A percentile compares a stretch with the other conserved stretches of the same genome.
phyloP scores from a whole-genome alignment of 257 asterid genomes.

The Leonotis leonurus region DNA sequence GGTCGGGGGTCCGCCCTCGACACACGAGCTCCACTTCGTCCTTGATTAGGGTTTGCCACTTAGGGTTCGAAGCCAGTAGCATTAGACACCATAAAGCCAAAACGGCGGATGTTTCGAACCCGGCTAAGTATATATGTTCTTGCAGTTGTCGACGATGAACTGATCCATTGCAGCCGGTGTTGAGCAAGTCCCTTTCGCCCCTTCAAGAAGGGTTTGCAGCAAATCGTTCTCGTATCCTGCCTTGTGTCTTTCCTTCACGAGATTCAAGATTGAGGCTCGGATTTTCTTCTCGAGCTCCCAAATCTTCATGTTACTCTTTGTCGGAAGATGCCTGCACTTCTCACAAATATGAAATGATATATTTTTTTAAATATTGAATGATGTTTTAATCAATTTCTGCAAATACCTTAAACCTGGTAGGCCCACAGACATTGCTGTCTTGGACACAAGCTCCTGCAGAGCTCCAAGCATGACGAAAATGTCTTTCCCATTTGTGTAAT shows the following conservation, averaged over 20 bases:
- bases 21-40: constrained; percentile 32
- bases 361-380: no score
- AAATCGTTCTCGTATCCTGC: constrained; percentile 31
- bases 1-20: constrained; percentile 26
- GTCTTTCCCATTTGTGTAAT: constrained; percentile 32
- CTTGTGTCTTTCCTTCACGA: constrained; percentile 29
- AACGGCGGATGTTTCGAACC: constrained; percentile 35
- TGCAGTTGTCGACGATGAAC: constrained; percentile 48
- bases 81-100: constrained; percentile 44
- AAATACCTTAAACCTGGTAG: constrained; percentile 37
- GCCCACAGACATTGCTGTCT: constrained; percentile 19
- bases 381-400: no score
- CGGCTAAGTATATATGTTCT: constrained; percentile 40
- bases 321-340: constrained; percentile 33
- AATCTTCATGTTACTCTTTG: constrained; percentile 30
- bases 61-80: constrained; percentile 39
- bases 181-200: constrained; percentile 20
- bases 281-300: constrained; percentile 47
- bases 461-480: constrained; percentile 22
- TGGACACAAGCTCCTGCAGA: constrained; percentile 25
- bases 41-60: constrained; percentile 35
- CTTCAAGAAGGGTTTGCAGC: constrained; percentile 29
- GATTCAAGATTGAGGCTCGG: constrained; percentile 26
- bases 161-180: constrained; percentile 11
- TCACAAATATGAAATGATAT: neutral